Evolutionary conservation across 257 asterid genomes (phyloP).

Genomic region (Plectranthus barbatus): DNA sequence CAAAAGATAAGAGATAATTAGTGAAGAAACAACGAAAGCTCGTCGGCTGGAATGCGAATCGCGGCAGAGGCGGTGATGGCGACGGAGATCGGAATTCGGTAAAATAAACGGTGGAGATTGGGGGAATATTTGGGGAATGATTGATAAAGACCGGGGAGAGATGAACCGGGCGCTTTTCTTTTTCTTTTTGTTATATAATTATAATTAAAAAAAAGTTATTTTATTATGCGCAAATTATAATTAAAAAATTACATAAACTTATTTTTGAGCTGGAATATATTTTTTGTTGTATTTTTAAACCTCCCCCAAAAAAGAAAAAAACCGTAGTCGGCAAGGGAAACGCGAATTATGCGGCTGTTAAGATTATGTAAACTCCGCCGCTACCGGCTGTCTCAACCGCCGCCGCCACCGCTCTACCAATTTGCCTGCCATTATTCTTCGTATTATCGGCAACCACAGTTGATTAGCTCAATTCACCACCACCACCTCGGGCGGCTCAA

Average conservation of each 20-base stretch:
- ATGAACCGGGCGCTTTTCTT: conserved; percentile 18
- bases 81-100: conserved; percentile 15
- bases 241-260: no score
- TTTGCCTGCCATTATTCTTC: conserved; percentile 16
- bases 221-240: no score
- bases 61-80: conserved; percentile 7
- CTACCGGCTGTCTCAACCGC: conserved; percentile 2
- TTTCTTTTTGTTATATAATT: no score
- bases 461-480: conserved; percentile 7
- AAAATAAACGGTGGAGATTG: conserved; percentile 35
- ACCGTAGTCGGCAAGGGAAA: neutral
- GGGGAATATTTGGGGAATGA: conserved; percentile 25
- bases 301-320: no score
- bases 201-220: no score
- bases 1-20: neutral
- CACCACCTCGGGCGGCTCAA: neutral
- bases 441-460: neutral
- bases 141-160: conserved; percentile 21
- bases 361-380: conserved; percentile 28
- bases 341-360: conserved; percentile 11
- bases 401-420: conserved; percentile 13
- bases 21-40: neutral
- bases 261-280: no score
- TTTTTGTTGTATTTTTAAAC: no score
- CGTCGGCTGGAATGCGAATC: conserved; percentile 5